These are phyloP conservation scores for Cruciata laevipes DNA, from an alignment of 257 asterid genomes.

Conservation along the genomic window DNA sequence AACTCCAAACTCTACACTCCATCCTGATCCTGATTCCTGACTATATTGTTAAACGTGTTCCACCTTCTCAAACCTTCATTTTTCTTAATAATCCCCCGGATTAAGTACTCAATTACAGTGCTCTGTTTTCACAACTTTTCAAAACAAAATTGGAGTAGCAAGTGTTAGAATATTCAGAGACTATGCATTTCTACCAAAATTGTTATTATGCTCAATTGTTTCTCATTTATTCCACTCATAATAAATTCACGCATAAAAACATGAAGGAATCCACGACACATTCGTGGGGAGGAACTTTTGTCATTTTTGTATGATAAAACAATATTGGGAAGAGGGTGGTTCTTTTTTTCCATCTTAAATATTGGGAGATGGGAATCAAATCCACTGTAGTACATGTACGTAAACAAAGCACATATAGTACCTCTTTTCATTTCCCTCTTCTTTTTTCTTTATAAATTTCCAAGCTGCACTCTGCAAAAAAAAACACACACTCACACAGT, in stretches of 20 bases:
- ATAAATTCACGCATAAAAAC: not conserved
- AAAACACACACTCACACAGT: not conserved
- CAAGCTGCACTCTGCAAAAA: slow-evolving; percentile 8
- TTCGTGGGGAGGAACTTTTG: not conserved
- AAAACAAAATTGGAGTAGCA: too few relatives aligned
- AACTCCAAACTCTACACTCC: not conserved
- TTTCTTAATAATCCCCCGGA: too few relatives aligned
- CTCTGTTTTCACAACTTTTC: too few relatives aligned
- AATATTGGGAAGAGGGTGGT: too few relatives aligned
- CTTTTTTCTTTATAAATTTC: not conserved
- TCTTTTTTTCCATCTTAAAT: too few relatives aligned
- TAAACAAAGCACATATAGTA: slow-evolving; percentile 2
- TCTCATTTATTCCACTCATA: not conserved
- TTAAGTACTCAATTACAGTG: too few relatives aligned
- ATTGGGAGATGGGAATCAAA: slow-evolving; percentile 15
- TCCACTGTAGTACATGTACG: slow-evolving; percentile 28
- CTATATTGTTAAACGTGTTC: not conserved
- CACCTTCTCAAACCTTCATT: not conserved
- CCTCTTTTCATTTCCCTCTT: not conserved
- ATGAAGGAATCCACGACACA: too few relatives aligned
- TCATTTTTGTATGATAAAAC: not conserved
- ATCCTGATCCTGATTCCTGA: not conserved
- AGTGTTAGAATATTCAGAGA: too few relatives aligned
- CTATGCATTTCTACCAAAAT: too few relatives aligned
- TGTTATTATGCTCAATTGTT: too few relatives aligned